These are phyloP conservation scores for Biscogniauxia sp. DNA, from an alignment of 2,329 filamentous ascomycete genomes.

Conservation along the genomic window DNA sequence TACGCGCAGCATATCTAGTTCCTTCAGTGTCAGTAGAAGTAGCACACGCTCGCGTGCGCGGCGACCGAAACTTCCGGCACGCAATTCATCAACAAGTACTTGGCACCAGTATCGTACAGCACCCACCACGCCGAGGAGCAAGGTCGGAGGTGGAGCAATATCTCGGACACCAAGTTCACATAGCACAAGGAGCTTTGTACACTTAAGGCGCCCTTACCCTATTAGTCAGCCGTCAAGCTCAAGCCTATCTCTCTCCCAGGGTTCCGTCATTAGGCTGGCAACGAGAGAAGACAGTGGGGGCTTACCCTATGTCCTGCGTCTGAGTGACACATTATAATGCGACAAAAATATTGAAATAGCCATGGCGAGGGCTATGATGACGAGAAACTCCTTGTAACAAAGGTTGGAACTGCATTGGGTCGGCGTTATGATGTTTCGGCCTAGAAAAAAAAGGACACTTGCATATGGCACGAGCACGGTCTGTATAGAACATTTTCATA, in stretches of 20 bases:
- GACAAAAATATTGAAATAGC: not conserved
- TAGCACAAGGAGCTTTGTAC: conserved; percentile 35
- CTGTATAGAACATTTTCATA: conserved; percentile 16
- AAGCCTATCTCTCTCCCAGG: conserved; percentile 23
- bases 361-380: too few species aligned
- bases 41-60: conserved; percentile 28
- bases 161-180: conserved; percentile 32
- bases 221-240: conserved; percentile 26
- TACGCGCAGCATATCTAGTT: conserved; percentile 23
- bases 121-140: conserved; percentile 52
- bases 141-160: conserved; percentile 31
- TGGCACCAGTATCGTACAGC: conserved; percentile 50
- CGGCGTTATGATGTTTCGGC: conserved; percentile 8
- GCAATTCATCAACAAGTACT: conserved; percentile 43
- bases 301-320: conserved; percentile 36
- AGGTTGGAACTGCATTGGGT: not conserved
- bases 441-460: not conserved
- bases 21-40: conserved; percentile 24
- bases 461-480: conserved; percentile 1
- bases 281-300: conserved; percentile 33
- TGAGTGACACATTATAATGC: conserved; percentile 21
- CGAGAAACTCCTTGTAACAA: not conserved
- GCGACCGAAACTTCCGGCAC: conserved; percentile 28
- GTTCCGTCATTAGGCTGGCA: conserved; percentile 47
- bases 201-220: conserved; percentile 40